Evolutionary conservation across 2,329 filamentous ascomycete genomes (phyloP).

Genomic region (Mollisiaceae sp.): DNA sequence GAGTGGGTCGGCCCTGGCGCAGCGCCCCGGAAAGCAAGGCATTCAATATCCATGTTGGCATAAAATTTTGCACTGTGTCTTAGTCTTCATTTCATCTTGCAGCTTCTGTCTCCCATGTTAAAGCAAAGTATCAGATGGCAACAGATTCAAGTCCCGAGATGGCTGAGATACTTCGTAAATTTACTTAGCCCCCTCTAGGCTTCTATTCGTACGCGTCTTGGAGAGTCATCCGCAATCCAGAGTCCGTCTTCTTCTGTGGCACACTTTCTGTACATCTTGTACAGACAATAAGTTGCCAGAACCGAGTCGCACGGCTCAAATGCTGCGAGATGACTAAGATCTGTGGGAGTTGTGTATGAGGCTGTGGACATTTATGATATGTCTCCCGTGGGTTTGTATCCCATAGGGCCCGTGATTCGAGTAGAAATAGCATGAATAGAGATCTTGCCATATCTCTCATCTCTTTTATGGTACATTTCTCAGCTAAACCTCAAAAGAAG

Average conservation of each 20-base stretch:
- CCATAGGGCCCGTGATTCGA: too few relatives aligned
- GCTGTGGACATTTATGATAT: too few relatives aligned
- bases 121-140: not conserved
- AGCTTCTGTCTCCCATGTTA: not conserved
- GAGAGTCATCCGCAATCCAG: not conserved
- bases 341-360: too few relatives aligned
- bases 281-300: too few relatives aligned
- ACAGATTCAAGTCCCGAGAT: not conserved
- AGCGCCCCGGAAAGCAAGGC: slow-evolving; percentile 8
- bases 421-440: too few relatives aligned
- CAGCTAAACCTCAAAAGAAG: too few relatives aligned
- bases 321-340: too few relatives aligned
- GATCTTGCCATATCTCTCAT: too few relatives aligned
- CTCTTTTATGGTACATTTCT: too few relatives aligned
- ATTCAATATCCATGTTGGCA: slow-evolving; percentile 4
- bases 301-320: too few relatives aligned
- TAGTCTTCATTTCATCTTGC: not conserved
- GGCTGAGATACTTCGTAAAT: not conserved
- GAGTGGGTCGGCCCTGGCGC: not conserved
- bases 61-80: not conserved
- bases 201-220: not conserved
- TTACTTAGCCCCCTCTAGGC: not conserved
- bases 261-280: slow-evolving; percentile 5
- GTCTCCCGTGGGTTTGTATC: too few relatives aligned
- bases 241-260: not conserved